Conservation (phyloP, 164 flowering plant species). For the Umbilicus rupestris region DNA sequence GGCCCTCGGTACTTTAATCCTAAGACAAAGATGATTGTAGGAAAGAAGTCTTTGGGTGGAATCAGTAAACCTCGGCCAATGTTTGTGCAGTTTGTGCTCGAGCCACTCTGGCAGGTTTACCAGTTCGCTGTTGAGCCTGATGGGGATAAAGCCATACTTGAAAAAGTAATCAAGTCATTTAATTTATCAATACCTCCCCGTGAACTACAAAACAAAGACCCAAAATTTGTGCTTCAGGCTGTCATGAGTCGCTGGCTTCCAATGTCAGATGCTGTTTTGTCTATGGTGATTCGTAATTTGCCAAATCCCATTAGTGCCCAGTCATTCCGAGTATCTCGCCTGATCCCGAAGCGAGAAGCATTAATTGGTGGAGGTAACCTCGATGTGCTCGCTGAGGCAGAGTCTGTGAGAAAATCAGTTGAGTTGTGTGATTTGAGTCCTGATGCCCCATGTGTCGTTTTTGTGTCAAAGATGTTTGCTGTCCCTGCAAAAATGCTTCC, state of each 20-base stretch:
- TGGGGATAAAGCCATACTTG: conserved; percentile 52
- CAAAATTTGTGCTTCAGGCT: conserved; percentile 64
- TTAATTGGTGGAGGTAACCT: conserved; percentile 18
- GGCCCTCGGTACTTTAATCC: conserved; percentile 61
- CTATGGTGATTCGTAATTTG: conserved; percentile 72
- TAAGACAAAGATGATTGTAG: conserved; percentile 75
- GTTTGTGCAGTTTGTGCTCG: conserved; percentile 88
- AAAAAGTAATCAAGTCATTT: conserved; percentile 61
- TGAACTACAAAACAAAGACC: conserved; percentile 81
- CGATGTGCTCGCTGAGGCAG: conserved; percentile 54
- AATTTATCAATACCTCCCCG: conserved; percentile 57
- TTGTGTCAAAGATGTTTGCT: conserved; percentile 94
- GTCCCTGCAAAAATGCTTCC: conserved; percentile 76
- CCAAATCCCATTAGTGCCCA: conserved; percentile 81
- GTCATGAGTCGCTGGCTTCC: conserved; percentile 95
- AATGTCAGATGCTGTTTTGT: conserved; percentile 59
- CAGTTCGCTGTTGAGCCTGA: conserved; percentile 47
- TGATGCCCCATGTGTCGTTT: conserved; percentile 78
- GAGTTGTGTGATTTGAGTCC: conserved; percentile 64
- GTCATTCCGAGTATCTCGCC: conserved; percentile 46
- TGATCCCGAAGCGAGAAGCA: conserved; percentile 63
- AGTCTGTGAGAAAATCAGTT: conserved; percentile 58
- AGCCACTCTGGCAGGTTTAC: conserved; percentile 85
- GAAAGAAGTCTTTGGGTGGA: conserved; percentile 53
- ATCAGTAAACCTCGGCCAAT: conserved; percentile 51